Percentiles rank a stretch among this genome's conserved stretches.
Conservation (phyloP, 345 rosid species). For the Cardiospermum halicacabum region DNA sequence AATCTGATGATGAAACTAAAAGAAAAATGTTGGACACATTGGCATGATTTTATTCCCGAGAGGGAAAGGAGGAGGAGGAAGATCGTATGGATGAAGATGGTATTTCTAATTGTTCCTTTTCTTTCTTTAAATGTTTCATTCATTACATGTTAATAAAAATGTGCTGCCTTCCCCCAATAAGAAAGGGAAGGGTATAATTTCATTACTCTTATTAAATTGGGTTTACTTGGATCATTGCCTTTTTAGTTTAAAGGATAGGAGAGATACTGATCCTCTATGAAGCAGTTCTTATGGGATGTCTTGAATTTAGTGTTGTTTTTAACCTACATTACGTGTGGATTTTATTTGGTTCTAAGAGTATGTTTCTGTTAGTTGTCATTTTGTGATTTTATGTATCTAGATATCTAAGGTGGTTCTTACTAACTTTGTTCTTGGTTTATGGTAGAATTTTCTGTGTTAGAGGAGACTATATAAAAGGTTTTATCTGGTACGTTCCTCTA, state of each 20-base stretch:
- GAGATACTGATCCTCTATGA: not conserved
- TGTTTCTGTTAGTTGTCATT: not conserved
- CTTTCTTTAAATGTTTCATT: not conserved
- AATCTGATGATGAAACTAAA: constrained; percentile 58
- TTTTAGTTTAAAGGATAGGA: not conserved
- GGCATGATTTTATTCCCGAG: constrained; percentile 64
- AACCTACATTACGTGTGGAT: not conserved
- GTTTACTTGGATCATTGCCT: not conserved
- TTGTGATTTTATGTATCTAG: not conserved
- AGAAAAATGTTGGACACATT: constrained; percentile 72
- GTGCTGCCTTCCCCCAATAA: too few species aligned
- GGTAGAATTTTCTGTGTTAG: constrained; percentile 47
- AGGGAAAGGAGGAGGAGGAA: too few species aligned
- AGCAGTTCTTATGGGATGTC: not conserved
- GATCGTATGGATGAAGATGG: constrained; percentile 49
- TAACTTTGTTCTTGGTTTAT: constrained; percentile 7
- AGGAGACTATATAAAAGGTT: constrained; percentile 60
- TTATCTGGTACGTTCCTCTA: constrained; percentile 42
- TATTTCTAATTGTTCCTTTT: constrained; percentile 4
- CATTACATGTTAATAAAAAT: too few species aligned
- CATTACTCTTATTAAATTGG: too few species aligned
- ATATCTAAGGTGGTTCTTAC: not conserved
- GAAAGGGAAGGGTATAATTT: too few species aligned
- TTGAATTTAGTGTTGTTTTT: not conserved
- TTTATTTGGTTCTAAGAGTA: not conserved